A percentile compares a stretch with the other conserved stretches of the same genome.
phyloP scores from a whole-genome alignment of 495 filamentous ascomycete species.

The Friedmanniomyces simplex region DNA sequence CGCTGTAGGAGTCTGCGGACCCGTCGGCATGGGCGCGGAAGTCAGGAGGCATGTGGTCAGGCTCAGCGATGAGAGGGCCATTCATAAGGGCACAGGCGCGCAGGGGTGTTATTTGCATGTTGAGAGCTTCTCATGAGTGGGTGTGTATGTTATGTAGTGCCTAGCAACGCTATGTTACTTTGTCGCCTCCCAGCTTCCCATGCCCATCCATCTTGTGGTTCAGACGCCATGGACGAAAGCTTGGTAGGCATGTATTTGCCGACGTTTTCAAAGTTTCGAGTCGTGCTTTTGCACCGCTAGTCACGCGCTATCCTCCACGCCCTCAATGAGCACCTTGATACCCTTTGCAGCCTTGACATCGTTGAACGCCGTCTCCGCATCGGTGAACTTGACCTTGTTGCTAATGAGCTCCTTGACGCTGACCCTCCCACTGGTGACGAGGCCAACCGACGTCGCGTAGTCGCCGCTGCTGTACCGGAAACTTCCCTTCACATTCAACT shows the following conservation, averaged over 20 bases:
- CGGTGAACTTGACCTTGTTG: constrained; percentile 55
- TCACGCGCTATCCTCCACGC: constrained; percentile 26
- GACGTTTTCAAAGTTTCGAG: neutral
- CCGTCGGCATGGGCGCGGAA: constrained; percentile 50
- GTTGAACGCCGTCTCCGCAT: constrained; percentile 69
- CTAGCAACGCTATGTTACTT: too few species aligned
- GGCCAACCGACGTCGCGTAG: constrained; percentile 63
- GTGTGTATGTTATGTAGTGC: neutral
- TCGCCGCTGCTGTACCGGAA: constrained; percentile 80
- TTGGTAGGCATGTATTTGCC: too few species aligned
- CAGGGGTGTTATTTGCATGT: constrained; percentile 56
- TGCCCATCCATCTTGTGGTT: too few species aligned
- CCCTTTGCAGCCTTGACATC: constrained; percentile 65
- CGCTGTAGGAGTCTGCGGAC: constrained; percentile 76
- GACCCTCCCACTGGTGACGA: constrained; percentile 54
- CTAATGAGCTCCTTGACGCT: constrained; percentile 63
- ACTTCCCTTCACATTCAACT: constrained; percentile 67
- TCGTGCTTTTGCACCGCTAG: neutral
- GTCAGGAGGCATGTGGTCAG: constrained; percentile 56
- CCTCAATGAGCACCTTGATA: constrained; percentile 76
- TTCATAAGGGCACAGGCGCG: constrained; percentile 82
- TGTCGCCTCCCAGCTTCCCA: too few species aligned
- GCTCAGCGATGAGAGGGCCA: constrained; percentile 72
- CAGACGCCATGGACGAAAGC: too few species aligned
- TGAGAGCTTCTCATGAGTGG: constrained; percentile 29